Percentiles rank a stretch among this genome's conserved stretches.
Evolutionary conservation across 345 rosid species (phyloP).

Genomic region (Murraya koenigii): DNA sequence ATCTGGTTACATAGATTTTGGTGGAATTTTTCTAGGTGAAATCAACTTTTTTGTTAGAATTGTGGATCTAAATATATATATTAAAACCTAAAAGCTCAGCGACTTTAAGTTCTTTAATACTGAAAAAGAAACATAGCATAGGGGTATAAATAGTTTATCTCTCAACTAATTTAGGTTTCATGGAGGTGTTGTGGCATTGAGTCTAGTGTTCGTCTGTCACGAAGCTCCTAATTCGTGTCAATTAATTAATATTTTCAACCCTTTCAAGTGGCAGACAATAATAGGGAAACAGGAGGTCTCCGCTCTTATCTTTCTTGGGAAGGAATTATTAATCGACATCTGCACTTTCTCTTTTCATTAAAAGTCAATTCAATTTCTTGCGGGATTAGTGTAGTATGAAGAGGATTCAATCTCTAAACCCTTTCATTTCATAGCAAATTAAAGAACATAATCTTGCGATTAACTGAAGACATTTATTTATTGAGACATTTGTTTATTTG

Average conservation of each 20-base stretch:
- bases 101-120: no score
- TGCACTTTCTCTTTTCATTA: background rate
- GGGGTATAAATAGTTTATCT: no score
- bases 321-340: background rate
- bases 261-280: constrained; percentile 10
- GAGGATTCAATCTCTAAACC: background rate
- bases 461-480: background rate
- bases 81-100: no score
- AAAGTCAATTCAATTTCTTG: background rate
- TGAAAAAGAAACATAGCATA: no score
- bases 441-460: no score
- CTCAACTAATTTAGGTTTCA: no score
- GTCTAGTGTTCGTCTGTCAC: background rate
- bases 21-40: no score
- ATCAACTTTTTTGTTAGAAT: no score
- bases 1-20: no score
- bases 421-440: background rate
- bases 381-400: background rate
- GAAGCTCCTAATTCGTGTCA: background rate
- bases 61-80: no score
- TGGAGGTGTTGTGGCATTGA: background rate
- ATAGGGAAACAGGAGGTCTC: background rate
- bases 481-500: background rate
- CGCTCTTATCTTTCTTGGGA: background rate
- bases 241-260: background rate